Conservation (phyloP, 2,329 filamentous ascomycete genomes). For the Pyricularia pennisetigena region DNA sequence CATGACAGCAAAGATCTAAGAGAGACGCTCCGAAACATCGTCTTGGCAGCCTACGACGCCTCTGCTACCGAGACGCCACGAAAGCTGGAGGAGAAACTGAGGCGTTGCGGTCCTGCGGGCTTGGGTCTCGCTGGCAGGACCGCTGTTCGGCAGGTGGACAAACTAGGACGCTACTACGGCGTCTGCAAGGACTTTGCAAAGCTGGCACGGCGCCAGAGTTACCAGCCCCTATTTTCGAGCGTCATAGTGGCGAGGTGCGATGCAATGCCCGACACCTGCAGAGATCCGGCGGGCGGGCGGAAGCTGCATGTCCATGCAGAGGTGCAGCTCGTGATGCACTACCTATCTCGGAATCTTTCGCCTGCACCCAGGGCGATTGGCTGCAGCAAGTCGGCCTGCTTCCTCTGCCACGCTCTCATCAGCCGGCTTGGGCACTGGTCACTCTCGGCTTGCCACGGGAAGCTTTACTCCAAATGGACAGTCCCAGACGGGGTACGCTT, state of each 20-base stretch:
- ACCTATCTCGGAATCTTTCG: neutral
- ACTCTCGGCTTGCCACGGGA: slow-evolving; percentile 1
- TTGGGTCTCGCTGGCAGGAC: neutral
- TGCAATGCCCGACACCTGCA: neutral
- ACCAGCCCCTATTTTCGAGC: neutral
- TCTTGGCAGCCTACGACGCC: neutral
- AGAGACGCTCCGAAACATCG: neutral
- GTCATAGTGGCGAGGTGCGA: neutral
- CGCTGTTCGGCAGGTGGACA: slow-evolving; percentile 1
- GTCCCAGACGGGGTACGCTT: neutral
- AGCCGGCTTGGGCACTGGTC: neutral
- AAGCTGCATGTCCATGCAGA: slow-evolving; percentile 4
- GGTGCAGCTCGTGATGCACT: slow-evolving; percentile 5
- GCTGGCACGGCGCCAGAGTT: neutral
- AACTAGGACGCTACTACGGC: slow-evolving; percentile 5
- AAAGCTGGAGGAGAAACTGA: neutral
- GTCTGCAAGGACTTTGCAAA: slow-evolving; percentile 3
- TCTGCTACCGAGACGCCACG: neutral
- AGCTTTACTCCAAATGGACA: slow-evolving; percentile 4
- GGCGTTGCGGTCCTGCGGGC: neutral
- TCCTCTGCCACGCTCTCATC: slow-evolving; percentile 4
- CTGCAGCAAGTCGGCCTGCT: slow-evolving; percentile 6
- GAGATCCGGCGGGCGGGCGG: neutral
- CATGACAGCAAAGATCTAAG: neutral
- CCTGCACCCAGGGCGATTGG: slow-evolving; percentile 4